Conservation (phyloP, 768 basidiomycete genomes). For the Nidula microcarpa region DNA sequence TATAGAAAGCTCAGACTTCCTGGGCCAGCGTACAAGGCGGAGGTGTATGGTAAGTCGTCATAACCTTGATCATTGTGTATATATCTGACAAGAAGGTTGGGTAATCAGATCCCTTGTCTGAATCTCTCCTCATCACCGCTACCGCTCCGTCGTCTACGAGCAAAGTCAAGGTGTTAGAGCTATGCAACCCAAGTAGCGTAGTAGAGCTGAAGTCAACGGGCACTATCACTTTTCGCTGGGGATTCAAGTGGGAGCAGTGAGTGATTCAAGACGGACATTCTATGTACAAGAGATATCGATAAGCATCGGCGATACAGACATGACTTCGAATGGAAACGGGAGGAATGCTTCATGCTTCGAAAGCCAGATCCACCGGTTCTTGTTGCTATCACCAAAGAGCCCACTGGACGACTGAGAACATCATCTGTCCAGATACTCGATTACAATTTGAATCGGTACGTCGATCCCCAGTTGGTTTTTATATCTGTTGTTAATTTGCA, state of each 20-base stretch:
- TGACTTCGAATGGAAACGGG: constrained; percentile 83
- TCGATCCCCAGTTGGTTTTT: not conserved
- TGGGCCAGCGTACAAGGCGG: constrained; percentile 54
- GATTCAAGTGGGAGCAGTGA: constrained; percentile 81
- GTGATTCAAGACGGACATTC: constrained; percentile 19
- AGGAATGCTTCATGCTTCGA: constrained; percentile 78
- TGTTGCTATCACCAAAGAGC: constrained; percentile 78
- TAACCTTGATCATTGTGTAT: not conserved
- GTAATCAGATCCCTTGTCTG: constrained; percentile 63
- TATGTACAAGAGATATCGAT: not conserved
- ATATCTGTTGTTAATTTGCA: not conserved
- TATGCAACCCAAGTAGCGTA: constrained; percentile 67
- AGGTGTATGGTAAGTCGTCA: constrained; percentile 58
- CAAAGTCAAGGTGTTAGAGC: constrained; percentile 73
- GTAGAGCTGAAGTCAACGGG: constrained; percentile 77
- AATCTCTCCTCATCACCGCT: constrained; percentile 67
- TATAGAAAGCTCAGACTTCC: constrained; percentile 69
- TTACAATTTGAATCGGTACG: constrained; percentile 78
- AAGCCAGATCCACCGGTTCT: constrained; percentile 88
- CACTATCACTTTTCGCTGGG: constrained; percentile 71
- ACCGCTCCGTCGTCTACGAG: constrained; percentile 58
- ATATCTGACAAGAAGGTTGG: not conserved
- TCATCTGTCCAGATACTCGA: constrained; percentile 74
- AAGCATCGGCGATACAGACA: constrained; percentile 44
- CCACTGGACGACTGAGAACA: constrained; percentile 61